phyloP scores from a whole-genome alignment of 805 yeast genomes.

The Nakazawaea ishiwadae region DNA sequence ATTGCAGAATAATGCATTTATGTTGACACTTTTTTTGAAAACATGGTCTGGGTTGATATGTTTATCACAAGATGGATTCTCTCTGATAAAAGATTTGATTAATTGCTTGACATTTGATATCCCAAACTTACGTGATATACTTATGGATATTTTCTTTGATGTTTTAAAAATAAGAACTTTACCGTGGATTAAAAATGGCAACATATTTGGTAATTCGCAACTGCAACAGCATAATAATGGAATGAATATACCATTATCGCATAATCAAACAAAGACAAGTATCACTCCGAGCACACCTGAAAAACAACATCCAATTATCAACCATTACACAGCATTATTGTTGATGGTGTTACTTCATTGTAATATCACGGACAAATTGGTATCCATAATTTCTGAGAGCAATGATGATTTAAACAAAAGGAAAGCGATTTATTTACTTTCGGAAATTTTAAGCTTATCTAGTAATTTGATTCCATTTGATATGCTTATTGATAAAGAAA shows the following conservation, averaged over 20 bases:
- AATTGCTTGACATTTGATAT: constrained; percentile 59
- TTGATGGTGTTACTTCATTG: constrained; percentile 51
- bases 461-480: constrained; percentile 50
- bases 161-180: constrained; percentile 55
- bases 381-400: constrained; percentile 34
- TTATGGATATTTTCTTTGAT: constrained; percentile 71
- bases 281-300: constrained; percentile 25
- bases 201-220: constrained; percentile 20
- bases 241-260: constrained; percentile 10
- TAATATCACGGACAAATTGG: constrained; percentile 46
- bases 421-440: constrained; percentile 60
- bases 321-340: constrained; percentile 65
- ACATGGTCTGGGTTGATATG: constrained; percentile 74
- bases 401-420: constrained; percentile 40
- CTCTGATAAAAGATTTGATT: constrained; percentile 52
- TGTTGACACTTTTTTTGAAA: constrained; percentile 59
- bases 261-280: constrained; percentile 10
- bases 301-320: constrained; percentile 38
- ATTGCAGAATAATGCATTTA: constrained; percentile 54
- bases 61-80: constrained; percentile 51
- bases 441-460: constrained; percentile 56
- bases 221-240: constrained; percentile 1
- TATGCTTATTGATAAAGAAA: constrained; percentile 21
- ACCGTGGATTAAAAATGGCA: constrained; percentile 37
- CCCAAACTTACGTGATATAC: constrained; percentile 48